A percentile compares a stretch with the other conserved stretches of the same genome.
phyloP scores from a whole-genome alignment of 108 stramenopile species.

The Cafeteria roenbergensis region DNA sequence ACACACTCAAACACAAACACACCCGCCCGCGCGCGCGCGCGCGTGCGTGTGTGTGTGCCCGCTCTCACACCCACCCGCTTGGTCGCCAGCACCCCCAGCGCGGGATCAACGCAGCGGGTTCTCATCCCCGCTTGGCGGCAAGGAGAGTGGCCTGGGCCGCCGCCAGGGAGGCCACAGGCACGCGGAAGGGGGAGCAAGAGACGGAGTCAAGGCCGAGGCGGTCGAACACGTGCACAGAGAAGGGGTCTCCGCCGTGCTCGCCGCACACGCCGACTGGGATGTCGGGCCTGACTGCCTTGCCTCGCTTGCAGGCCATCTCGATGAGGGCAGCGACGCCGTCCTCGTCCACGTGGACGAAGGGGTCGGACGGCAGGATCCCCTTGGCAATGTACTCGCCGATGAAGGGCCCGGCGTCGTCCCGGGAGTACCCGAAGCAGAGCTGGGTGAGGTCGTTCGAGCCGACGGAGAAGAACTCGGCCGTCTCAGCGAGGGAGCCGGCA shows the following conservation, averaged over 20 bases:
- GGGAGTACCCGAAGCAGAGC: slow-evolving; percentile 68
- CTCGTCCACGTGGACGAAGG: slow-evolving; percentile 63
- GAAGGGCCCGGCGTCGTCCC: slow-evolving; percentile 66
- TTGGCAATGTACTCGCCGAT: slow-evolving; percentile 58
- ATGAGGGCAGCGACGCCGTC: slow-evolving; percentile 66
- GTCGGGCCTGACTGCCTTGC: slow-evolving; percentile 42
- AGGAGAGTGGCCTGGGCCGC: too few species aligned
- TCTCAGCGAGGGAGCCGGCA: slow-evolving; percentile 52
- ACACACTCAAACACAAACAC: too few species aligned
- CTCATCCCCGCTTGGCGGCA: too few species aligned
- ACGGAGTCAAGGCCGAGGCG: slow-evolving; percentile 60
- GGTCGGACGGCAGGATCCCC: slow-evolving; percentile 63
- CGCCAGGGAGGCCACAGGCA: slow-evolving; percentile 66
- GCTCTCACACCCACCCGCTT: too few species aligned
- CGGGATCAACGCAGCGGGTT: too few species aligned
- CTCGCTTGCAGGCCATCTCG: slow-evolving; percentile 40
- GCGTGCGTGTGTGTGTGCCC: too few species aligned
- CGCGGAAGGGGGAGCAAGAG: slow-evolving; percentile 68
- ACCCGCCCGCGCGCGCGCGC: too few species aligned
- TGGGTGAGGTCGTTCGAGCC: slow-evolving; percentile 75
- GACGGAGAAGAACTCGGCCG: slow-evolving; percentile 63
- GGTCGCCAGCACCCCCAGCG: too few species aligned
- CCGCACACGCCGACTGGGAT: slow-evolving; percentile 62
- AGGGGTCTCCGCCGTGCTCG: slow-evolving; percentile 71
- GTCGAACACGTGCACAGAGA: slow-evolving; percentile 58